Percentiles rank a stretch among this genome's conserved stretches.
These are phyloP conservation scores for Haplosporangium sp. DNA, from an alignment of 371 early-diverging fungal genomes.

Conservation along the genomic window DNA sequence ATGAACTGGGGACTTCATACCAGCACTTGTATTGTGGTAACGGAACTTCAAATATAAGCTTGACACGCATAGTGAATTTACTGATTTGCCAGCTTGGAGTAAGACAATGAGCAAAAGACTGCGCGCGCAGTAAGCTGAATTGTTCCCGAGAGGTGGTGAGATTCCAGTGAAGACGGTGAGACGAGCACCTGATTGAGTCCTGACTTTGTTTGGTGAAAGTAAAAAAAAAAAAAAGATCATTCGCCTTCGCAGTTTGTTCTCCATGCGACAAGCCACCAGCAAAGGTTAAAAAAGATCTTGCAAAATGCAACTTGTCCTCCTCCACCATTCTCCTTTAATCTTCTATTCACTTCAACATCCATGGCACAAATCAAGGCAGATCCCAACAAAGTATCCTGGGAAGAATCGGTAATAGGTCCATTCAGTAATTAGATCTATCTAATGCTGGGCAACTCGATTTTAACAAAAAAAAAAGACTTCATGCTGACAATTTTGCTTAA, in stretches of 20 bases:
- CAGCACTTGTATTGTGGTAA: conserved; percentile 54
- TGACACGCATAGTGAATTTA: conserved; percentile 32
- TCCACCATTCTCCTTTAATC: not conserved
- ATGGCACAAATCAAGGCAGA: conserved; percentile 75
- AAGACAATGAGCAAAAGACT: not conserved
- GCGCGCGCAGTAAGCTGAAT: not conserved
- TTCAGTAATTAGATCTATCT: not conserved
- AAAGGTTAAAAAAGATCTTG: not conserved
- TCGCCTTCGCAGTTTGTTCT: not conserved
- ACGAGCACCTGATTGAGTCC: not conserved
- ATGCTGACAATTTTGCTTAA: not conserved
- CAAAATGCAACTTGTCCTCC: not conserved
- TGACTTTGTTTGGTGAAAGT: not conserved
- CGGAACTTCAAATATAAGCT: conserved; percentile 47
- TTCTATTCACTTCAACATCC: not conserved
- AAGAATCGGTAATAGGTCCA: conserved; percentile 65
- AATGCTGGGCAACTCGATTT: not conserved
- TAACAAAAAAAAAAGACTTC: too few species aligned
- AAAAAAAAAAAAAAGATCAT: not conserved
- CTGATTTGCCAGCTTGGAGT: conserved; percentile 3
- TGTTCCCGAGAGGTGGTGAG: not conserved
- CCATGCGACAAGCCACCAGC: not conserved
- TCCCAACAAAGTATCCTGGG: conserved; percentile 80
- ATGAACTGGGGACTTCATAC: conserved; percentile 42
- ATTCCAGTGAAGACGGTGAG: not conserved